A percentile compares a stretch with the other conserved stretches of the same genome.
Conservation (phyloP, 83 land plant genomes). For the Picea abies region DNA sequence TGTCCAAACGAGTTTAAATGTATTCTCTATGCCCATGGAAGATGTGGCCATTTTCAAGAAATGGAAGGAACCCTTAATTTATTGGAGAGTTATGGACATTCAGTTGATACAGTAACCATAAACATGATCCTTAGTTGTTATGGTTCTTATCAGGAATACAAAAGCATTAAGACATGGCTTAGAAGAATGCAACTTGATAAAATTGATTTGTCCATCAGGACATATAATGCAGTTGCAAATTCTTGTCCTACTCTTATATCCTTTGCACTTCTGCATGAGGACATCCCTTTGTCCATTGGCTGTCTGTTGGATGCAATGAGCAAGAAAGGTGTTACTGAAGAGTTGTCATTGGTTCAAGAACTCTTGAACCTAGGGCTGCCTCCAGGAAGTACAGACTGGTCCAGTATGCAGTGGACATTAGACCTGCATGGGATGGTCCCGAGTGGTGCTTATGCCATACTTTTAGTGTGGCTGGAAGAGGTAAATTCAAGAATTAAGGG, state of each 20-base stretch:
- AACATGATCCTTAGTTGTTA: conserved; percentile 57
- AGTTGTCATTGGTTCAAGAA: conserved; percentile 45
- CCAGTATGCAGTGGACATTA: conserved; percentile 31
- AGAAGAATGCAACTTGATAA: conserved; percentile 27
- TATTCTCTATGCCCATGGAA: conserved; percentile 44
- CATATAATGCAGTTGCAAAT: conserved; percentile 53
- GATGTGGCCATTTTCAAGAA: conserved; percentile 39
- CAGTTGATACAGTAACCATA: conserved; percentile 43
- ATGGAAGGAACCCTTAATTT: conserved; percentile 34
- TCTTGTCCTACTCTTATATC: conserved; percentile 34
- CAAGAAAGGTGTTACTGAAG: background rate
- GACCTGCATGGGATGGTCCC: conserved; percentile 65
- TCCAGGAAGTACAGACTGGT: conserved; percentile 35
- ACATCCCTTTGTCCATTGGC: conserved; percentile 36
- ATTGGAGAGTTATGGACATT: conserved; percentile 38
- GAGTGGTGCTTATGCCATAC: conserved; percentile 38
- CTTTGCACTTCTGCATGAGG: conserved; percentile 15
- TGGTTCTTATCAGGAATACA: conserved; percentile 26
- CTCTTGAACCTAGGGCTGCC: conserved; percentile 27
- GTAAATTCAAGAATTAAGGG: conserved; percentile 23
- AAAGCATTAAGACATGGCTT: conserved; percentile 38
- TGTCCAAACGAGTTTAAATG: conserved; percentile 33
- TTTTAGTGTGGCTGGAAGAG: conserved; percentile 58
- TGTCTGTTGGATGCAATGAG: conserved; percentile 20
- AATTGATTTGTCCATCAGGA: conserved; percentile 34